Conservation (phyloP, 805 yeast species). For the Starmerella etchellsii region DNA sequence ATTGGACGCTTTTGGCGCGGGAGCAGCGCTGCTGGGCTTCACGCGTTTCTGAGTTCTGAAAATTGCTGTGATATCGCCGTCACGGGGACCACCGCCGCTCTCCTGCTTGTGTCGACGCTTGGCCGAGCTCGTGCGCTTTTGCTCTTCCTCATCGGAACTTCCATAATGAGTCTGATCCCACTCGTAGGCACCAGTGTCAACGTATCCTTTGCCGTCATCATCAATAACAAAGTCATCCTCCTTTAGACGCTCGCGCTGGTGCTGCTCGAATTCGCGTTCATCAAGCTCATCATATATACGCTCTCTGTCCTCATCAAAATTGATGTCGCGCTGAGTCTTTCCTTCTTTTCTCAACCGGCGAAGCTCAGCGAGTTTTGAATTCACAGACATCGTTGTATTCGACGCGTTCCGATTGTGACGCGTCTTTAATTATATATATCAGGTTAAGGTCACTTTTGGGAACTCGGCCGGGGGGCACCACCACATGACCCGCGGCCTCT, state of each 20-base stretch:
- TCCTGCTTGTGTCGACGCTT: conserved; percentile 23
- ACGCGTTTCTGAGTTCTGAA: conserved; percentile 19
- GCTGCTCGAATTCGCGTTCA: conserved; percentile 62
- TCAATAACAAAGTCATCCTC: conserved; percentile 91
- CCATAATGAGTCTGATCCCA: conserved; percentile 45
- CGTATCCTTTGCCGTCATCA: conserved; percentile 87
- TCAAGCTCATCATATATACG: conserved; percentile 80
- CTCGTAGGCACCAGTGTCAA: conserved; percentile 84
- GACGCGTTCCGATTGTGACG: too few species aligned
- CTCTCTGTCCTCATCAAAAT: conserved; percentile 37
- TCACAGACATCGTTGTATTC: not conserved
- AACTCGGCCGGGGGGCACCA: too few species aligned
- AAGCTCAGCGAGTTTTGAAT: conserved; percentile 12
- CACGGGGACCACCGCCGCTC: conserved; percentile 28
- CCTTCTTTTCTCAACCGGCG: conserved; percentile 26
- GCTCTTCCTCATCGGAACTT: conserved; percentile 27
- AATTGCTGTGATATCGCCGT: conserved; percentile 29
- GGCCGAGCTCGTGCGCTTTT: conserved; percentile 1
- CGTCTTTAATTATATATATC: too few species aligned
- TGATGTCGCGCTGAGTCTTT: conserved; percentile 33
- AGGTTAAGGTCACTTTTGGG: too few species aligned
- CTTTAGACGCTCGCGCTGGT: conserved; percentile 65
- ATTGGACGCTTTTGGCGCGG: not conserved
- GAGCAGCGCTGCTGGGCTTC: not conserved
- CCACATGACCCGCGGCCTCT: too few species aligned